Conservation (phyloP, 345 rosid species). For the Melaleuca alternifolia region DNA sequence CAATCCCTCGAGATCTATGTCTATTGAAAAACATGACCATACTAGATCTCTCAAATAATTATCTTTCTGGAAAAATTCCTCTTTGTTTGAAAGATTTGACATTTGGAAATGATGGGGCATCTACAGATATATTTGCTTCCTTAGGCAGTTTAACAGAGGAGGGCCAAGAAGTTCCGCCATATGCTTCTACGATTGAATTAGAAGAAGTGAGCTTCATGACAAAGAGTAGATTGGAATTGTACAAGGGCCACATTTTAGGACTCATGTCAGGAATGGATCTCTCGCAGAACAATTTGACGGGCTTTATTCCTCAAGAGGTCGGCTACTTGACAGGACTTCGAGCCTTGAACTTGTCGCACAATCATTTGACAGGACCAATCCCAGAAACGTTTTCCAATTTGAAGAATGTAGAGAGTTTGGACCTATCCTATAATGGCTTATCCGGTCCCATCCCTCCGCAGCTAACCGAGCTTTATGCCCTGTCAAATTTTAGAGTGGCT, state of each 20-base stretch:
- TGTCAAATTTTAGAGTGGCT: neutral
- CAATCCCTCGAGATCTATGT: neutral
- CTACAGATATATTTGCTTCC: too few relatives aligned
- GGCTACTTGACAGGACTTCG: neutral
- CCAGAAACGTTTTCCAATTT: neutral
- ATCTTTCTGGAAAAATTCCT: neutral
- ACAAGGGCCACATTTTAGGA: neutral
- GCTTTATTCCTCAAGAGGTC: neutral
- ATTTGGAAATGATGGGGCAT: neutral
- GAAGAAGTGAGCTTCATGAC: neutral
- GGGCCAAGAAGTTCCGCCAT: too few relatives aligned
- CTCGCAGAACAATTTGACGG: neutral
- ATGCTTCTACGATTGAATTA: too few relatives aligned
- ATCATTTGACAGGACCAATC: neutral
- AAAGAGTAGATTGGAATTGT: neutral
- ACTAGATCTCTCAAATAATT: neutral
- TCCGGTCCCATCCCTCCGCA: neutral
- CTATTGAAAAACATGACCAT: neutral
- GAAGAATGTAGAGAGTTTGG: neutral
- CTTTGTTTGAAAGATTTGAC: neutral
- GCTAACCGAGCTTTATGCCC: neutral
- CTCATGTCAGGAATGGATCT: neutral
- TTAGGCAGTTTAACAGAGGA: too few relatives aligned
- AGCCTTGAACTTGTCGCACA: neutral
- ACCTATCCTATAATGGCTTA: neutral